Evolutionary conservation across 352 stramenopile species (phyloP).

Genomic region (Thraustotheca clavata): DNA sequence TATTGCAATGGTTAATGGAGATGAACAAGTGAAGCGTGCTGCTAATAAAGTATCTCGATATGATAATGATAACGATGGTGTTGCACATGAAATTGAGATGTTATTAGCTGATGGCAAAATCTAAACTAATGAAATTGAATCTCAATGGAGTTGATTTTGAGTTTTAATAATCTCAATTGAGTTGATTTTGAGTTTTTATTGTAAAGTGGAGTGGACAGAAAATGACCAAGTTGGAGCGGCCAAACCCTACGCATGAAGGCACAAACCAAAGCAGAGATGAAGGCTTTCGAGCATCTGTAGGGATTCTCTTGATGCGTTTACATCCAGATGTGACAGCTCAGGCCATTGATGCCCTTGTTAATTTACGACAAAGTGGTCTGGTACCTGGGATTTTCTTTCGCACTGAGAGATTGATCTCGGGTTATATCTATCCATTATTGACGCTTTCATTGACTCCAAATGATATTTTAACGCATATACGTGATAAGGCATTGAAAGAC

Average conservation of each 20-base stretch:
- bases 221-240: background rate
- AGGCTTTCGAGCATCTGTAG: constrained; percentile 6
- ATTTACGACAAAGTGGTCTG: background rate
- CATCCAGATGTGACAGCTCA: background rate
- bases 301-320: background rate
- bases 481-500: background rate
- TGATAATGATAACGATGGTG: constrained; percentile 36
- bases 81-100: constrained; percentile 17
- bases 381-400: constrained; percentile 17
- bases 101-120: constrained; percentile 5
- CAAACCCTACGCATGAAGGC: background rate
- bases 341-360: background rate
- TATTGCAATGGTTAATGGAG: constrained; percentile 53
- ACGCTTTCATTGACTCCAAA: background rate
- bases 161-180: background rate
- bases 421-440: constrained; percentile 8
- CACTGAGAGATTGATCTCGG: background rate
- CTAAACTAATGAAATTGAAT: no score
- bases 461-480: constrained; percentile 5
- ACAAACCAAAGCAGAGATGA: background rate
- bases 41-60: constrained; percentile 33
- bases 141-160: background rate
- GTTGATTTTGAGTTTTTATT: background rate
- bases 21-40: constrained; percentile 30
- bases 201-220: background rate